These are phyloP conservation scores for Fusarium torulosum DNA, from an alignment of 2,329 filamentous ascomycete genomes.

Conservation along the genomic window DNA sequence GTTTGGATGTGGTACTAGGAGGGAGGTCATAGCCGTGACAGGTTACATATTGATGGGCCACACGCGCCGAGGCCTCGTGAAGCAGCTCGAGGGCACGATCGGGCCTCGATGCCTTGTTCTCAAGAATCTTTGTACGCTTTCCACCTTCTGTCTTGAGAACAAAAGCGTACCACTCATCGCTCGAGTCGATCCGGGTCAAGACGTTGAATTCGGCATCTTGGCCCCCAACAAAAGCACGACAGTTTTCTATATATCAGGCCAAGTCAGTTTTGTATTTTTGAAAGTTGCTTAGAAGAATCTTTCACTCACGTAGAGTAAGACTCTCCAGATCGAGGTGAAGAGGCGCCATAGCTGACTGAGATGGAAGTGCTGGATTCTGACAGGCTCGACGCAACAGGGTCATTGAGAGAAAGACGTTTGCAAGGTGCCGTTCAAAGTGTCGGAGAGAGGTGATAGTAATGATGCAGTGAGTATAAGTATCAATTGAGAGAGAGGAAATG, in stretches of 20 bases:
- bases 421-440: conserved; percentile 3
- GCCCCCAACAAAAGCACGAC: conserved; percentile 43
- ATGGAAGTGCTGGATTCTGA: conserved; percentile 8
- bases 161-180: conserved; percentile 45
- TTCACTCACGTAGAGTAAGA: conserved; percentile 27
- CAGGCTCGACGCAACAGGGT: conserved; percentile 29
- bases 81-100: conserved; percentile 54
- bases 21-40: conserved; percentile 52
- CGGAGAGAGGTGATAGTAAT: background rate
- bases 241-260: conserved; percentile 45
- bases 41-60: conserved; percentile 50
- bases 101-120: conserved; percentile 49
- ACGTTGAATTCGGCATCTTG: conserved; percentile 43
- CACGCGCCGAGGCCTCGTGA: conserved; percentile 56
- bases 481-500: conserved; percentile 15
- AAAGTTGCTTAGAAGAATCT: background rate
- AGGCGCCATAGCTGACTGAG: conserved; percentile 30
- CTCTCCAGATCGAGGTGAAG: conserved; percentile 25
- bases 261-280: conserved; percentile 5
- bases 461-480: background rate
- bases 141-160: conserved; percentile 46
- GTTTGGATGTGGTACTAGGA: conserved; percentile 25
- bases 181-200: conserved; percentile 41
- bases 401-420: conserved; percentile 13
- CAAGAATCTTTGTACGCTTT: conserved; percentile 49